These are phyloP conservation scores for Hanseniaspora meyeri DNA, from an alignment of 805 yeast genomes.

Conservation along the genomic window DNA sequence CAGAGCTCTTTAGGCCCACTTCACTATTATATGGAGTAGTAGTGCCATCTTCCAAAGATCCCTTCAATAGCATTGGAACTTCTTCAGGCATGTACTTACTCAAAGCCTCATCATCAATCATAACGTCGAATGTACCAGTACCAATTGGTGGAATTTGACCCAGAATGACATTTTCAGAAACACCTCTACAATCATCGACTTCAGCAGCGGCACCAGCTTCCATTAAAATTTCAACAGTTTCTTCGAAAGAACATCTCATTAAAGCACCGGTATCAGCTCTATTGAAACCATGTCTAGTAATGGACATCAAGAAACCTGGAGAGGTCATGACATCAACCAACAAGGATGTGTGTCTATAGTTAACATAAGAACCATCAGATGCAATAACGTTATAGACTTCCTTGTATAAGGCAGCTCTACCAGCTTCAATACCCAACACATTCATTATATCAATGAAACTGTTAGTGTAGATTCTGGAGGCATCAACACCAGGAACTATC, in stretches of 20 bases:
- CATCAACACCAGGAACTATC: conserved; percentile 89
- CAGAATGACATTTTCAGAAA: conserved; percentile 90
- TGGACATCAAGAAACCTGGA: conserved; percentile 95
- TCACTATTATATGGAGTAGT: conserved; percentile 80
- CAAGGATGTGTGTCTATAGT: conserved; percentile 95
- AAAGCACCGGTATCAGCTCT: conserved; percentile 97
- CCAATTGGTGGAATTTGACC: conserved; percentile 99
- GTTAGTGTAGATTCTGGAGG: conserved; percentile 82
- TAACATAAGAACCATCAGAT: conserved; percentile 98
- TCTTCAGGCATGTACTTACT: conserved; percentile 38
- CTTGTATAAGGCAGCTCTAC: conserved; percentile 83
- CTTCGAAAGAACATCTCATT: conserved; percentile 99
- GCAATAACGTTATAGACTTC: conserved; percentile 96
- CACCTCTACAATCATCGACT: conserved; percentile 95
- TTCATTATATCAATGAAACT: conserved; percentile 91
- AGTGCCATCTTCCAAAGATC: conserved; percentile 51
- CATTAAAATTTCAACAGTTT: conserved; percentile 90
- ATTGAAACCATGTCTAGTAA: conserved; percentile 98
- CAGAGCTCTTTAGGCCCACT: conserved; percentile 49
- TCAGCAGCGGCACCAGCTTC: conserved; percentile 99
- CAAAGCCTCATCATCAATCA: conserved; percentile 82
- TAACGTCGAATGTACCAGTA: conserved; percentile 93
- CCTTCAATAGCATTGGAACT: conserved; percentile 19
- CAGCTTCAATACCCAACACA: conserved; percentile 96
- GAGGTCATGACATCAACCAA: conserved; percentile 97